Evolutionary conservation across 2,329 filamentous ascomycete species (phyloP), one percentile per base, ranked within the genome.

Genomic region (Stachybotrys elegans): DNA sequence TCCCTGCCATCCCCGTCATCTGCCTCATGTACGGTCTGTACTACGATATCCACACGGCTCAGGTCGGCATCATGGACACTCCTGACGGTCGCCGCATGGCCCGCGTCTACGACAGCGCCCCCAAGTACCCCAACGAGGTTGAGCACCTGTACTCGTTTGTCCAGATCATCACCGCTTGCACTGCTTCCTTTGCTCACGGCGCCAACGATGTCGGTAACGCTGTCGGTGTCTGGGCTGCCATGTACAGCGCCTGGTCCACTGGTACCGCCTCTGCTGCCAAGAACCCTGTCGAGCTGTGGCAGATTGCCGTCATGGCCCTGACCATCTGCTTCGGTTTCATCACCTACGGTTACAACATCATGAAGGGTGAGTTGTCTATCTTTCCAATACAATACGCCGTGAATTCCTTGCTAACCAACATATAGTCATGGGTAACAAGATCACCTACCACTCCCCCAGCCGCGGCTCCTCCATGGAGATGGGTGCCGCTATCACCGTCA

Each of bases 281-380:
- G 65, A 75, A 79, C 2, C 62, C 74, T 0, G 85, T 89, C 0
- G 82, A 82, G 2, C 57, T 85, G 39, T 91, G 86, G 86, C 84
- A 88, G 63, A 74, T 89, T 40, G 85, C 81, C 38, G 83, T 89
- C 14, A 67, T 85, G 9, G 72, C 79, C 17, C 60, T 70, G 2
- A 77, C 72, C 32, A 81, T 87, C 57, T 84, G 74, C 25, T 45
- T 80, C 38, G 84, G 84, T 50, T 71, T 88, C 42, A 70, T 81
- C 57, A 87, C 83, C n/a, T 88, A 87, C 56, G 84, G 84, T 4
- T 88, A 87, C 70, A 87, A 88, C 70, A 88, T 88, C 67, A 88
- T 88, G 83, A 86, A 85, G 68, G 79, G 76, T 79, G 63, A 61
- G 72, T 49, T 6, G 3, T 7, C 6, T 23, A 23, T 9, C 29